These are phyloP conservation scores for Fusarium tricinctum DNA, from an alignment of 2,329 filamentous ascomycete species.

Conservation along the genomic window DNA sequence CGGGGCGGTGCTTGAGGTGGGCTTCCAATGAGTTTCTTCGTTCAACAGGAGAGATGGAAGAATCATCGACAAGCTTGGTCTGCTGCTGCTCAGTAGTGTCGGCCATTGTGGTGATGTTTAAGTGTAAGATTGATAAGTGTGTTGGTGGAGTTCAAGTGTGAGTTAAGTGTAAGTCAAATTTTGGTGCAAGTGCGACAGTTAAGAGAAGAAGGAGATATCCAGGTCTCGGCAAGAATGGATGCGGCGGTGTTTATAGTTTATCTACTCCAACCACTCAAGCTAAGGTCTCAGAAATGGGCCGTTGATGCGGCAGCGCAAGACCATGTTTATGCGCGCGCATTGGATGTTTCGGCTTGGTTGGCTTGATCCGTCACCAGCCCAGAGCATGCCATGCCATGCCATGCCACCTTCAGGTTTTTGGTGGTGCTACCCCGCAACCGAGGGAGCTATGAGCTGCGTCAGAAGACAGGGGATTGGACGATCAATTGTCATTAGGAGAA, in stretches of 20 bases:
- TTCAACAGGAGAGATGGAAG: conserved; percentile 65
- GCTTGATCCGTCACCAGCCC: conserved; percentile 22
- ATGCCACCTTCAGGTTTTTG: conserved; percentile 27
- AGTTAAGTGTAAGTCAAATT: conserved; percentile 1
- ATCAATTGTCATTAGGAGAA: conserved; percentile 28
- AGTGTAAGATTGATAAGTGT: background rate
- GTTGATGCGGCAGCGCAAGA: conserved; percentile 49
- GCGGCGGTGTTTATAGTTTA: conserved; percentile 45
- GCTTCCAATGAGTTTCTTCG: conserved; percentile 80
- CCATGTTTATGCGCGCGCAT: conserved; percentile 48
- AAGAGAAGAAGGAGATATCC: conserved; percentile 22
- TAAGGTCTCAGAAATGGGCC: conserved; percentile 46
- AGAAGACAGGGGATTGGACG: conserved; percentile 45
- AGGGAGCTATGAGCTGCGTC: conserved; percentile 40
- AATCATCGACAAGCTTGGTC: conserved; percentile 61
- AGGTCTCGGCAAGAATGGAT: conserved; percentile 33
- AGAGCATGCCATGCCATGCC: conserved; percentile 22
- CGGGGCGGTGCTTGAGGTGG: conserved; percentile 78
- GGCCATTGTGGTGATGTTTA: conserved; percentile 45
- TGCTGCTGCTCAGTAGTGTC: conserved; percentile 44
- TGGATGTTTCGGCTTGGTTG: conserved; percentile 38
- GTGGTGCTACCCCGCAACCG: conserved; percentile 49
- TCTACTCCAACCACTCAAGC: conserved; percentile 30
- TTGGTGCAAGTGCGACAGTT: conserved; percentile 26
- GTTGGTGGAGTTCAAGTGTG: background rate